Conservation (phyloP, 768 basidiomycete species). For the Cubamyces sp. region DNA sequence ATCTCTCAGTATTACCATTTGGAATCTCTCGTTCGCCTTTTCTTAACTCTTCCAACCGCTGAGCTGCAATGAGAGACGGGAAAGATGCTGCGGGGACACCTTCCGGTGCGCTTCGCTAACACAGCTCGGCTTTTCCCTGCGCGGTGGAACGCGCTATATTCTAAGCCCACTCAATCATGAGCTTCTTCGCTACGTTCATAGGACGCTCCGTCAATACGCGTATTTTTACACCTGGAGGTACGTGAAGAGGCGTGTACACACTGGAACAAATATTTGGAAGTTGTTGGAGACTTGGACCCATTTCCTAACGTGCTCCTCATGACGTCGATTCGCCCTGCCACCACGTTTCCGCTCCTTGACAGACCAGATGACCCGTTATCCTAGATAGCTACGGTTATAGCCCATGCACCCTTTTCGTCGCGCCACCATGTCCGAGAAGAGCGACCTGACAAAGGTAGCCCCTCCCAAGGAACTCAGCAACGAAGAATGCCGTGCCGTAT, state of each 20-base stretch:
- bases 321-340: conserved; percentile 6
- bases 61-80: no score
- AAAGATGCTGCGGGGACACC: no score
- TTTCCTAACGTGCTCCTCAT: conserved; percentile 14
- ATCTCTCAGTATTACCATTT: no score
- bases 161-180: no score
- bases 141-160: no score
- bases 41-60: no score
- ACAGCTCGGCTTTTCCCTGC: no score
- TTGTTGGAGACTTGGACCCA: conserved; percentile 1
- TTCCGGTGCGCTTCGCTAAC: no score
- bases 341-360: background rate
- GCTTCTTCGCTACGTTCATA: background rate
- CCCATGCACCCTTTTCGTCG: background rate
- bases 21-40: no score
- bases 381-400: no score
- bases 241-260: background rate
- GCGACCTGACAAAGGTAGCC: conserved; percentile 34
- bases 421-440: conserved; percentile 18
- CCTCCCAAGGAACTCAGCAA: conserved; percentile 47
- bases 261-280: conserved; percentile 21
- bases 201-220: background rate
- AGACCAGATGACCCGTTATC: background rate
- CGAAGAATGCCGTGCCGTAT: conserved; percentile 41
- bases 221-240: background rate